Base-by-base conservation (phyloP, 2,329 filamentous ascomycete species). In the Orbilia blumenaviensis region DNA sequence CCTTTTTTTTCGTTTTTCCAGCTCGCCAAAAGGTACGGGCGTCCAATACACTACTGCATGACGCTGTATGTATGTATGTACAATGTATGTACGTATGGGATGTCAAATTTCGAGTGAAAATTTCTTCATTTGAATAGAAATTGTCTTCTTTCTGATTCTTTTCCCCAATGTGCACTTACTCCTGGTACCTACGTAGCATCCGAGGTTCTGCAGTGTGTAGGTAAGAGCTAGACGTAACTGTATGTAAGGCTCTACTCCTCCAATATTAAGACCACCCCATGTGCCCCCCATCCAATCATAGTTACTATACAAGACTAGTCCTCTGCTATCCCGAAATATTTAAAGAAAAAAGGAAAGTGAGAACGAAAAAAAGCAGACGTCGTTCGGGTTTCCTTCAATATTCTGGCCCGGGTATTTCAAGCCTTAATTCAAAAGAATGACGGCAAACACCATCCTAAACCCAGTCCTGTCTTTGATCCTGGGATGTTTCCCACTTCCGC, bases 391-490 rank as follows among this genome's bases (percentile, higher is more conserved):
- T n/a, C 3, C 36, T 7, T 68, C 50, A 68, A 68, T 68, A 60
- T n/a, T 58, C 21, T 48, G 52, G 36, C 54, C 67, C 38, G 52
- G 52, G 69, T 74, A 74, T 67, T 63, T 67, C 60, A 27, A 54
- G 27, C n/a, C 54, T 54, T 52, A 32, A 54, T 14, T 6, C 9
- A 21, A 36, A 10, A 64, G 48, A 41, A 67, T 67, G 71, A 67
- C 71, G 71, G 71, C 71, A 75, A 75, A 74, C 62, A 74, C 69
- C 68, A 73, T 46, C 61, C 27, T 38, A 10, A 23, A 60, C 58
- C 67, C 56, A 60, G 60, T 60, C 67, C 10, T 56, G 18, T 41
- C 12, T 52, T 32, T 56, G 38, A 75, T 75, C 71, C 71, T 61
- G 61, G 71, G 29, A 50, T 36, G 10, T 25, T 68, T 68, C 34